Evolutionary conservation across 1,139 yeast species (phyloP), one percentile per base, ranked within the genome.

Genomic region (Hansenula sp.): DNA sequence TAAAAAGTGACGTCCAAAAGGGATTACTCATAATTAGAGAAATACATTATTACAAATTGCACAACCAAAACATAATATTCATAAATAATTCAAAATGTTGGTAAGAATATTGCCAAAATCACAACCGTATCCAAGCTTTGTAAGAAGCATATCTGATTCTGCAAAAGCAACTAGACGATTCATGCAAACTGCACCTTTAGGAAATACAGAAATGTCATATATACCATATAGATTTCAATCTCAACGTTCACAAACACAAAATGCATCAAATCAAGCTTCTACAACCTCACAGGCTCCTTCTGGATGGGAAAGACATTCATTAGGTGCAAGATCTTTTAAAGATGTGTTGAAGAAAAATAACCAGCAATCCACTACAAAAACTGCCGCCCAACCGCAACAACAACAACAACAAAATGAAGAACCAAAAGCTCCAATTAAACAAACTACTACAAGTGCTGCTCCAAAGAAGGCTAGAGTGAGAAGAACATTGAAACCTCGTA

Each of bases 401-500:
- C 27, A 31, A 30, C 11, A 16, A 20, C 39, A 12, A 32, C 35
- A 24, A 31, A 37, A 25, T 32, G 26, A 31, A 16, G 38, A 32
- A 13, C 36, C n/a, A n/a, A n/a, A 25, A 28, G 21, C 32, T 12
- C 3, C 39, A 13, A 24, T 26, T 14, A 28, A 26, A 17, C 13
- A 30, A 12, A 18, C 26, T 9, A 33, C 42, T 10, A 30, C 47
- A 3, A 35, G 49, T 33, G 21, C 25, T 14, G n/a, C n/a, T 19
- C 43, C 46, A 31, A 60, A 64, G 47, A 71, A 70, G 56, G n/a
- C n/a, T n/a, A 77, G 75, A 65, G 69, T 65, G 46, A 77, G 79
- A 63, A 77, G 96, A 64, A 73, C 77, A 28, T 69, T 90, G 44
- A 77, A 80, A 54, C 96, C 97, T 3, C 75, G 89, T 53, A 92